These are phyloP conservation scores for Acanthamoeba triangularis DNA, from an alignment of 208 protist species.

Conservation along the genomic window DNA sequence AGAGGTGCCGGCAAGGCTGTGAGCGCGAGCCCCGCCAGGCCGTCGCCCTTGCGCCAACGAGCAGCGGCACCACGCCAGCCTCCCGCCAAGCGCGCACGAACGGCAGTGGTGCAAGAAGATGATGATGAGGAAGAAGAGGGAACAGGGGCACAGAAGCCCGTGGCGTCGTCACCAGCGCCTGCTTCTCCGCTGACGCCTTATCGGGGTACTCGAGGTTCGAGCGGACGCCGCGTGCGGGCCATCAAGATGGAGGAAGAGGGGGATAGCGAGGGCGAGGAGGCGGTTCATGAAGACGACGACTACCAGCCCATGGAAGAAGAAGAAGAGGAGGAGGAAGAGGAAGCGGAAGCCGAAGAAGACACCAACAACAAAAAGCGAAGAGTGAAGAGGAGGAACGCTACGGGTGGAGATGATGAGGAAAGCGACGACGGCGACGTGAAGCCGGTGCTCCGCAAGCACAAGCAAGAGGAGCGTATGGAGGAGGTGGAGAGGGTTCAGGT, in stretches of 20 bases:
- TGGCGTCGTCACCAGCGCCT: not conserved
- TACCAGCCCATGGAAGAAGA: conserved; percentile 13
- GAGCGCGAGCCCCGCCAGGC: not conserved
- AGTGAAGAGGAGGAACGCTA: not conserved
- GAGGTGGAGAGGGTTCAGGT: not conserved
- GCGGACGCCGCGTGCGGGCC: not conserved
- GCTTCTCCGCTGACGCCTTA: conserved; percentile 26
- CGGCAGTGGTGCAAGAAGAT: not conserved
- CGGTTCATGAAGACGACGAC: conserved; percentile 2
- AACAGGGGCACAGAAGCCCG: not conserved
- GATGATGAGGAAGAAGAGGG: not conserved
- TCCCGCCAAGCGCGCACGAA: conserved; percentile 24
- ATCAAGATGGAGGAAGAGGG: conserved; percentile 1
- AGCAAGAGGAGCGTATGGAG: not conserved
- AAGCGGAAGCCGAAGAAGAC: not conserved
- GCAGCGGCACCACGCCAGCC: not conserved
- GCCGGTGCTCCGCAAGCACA: not conserved
- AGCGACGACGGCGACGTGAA: not conserved
- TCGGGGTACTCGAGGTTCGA: not conserved
- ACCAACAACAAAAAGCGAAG: not conserved
- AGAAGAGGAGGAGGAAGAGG: not conserved
- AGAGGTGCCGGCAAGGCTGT: not conserved
- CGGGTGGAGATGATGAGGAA: not conserved
- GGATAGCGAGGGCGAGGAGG: not conserved
- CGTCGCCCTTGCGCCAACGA: conserved; percentile 2